These are phyloP conservation scores for Papiliotrema flavescens DNA, from an alignment of 1,284 basidiomycete genomes.

Conservation along the genomic window DNA sequence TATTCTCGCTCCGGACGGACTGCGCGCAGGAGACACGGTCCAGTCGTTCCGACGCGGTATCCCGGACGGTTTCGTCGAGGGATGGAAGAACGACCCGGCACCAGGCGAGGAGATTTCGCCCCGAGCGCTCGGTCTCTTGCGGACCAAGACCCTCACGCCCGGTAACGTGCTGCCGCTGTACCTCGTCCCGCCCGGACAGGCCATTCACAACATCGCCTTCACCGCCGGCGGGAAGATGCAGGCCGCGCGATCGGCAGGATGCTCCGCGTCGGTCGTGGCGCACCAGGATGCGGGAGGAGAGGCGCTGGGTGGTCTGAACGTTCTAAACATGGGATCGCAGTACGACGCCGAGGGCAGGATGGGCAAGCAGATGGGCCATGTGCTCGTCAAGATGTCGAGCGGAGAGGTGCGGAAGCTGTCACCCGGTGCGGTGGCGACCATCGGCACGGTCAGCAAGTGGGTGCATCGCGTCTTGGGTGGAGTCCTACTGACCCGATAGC, in stretches of 20 bases:
- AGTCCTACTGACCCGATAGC: constrained; percentile 24
- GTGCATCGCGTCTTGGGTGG: constrained; percentile 8
- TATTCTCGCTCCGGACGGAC: constrained; percentile 85
- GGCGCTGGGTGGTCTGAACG: constrained; percentile 39
- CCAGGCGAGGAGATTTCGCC: constrained; percentile 12
- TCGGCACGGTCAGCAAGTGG: constrained; percentile 86
- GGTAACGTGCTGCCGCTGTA: constrained; percentile 91
- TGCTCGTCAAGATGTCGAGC: constrained; percentile 79
- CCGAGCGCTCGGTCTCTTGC: constrained; percentile 75
- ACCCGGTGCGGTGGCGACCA: constrained; percentile 78
- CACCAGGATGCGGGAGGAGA: constrained; percentile 55
- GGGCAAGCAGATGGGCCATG: constrained; percentile 32
- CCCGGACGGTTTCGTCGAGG: constrained; percentile 68
- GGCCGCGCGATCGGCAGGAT: constrained; percentile 85
- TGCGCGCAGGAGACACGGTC: constrained; percentile 83
- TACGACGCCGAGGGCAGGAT: constrained; percentile 25
- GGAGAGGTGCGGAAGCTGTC: constrained; percentile 88
- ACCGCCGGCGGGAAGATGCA: constrained; percentile 71
- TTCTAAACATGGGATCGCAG: constrained; percentile 35
- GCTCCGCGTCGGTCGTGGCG: constrained; percentile 74
- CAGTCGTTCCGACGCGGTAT: constrained; percentile 82
- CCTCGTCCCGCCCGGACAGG: constrained; percentile 86
- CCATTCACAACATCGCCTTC: constrained; percentile 82
- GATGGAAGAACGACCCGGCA: constrained; percentile 46
- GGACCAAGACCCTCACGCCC: constrained; percentile 77